Percentiles rank a stretch among this genome's conserved stretches.
phyloP scores from a whole-genome alignment of 352 stramenopile species.

The Aphanomyces cochlioides region DNA sequence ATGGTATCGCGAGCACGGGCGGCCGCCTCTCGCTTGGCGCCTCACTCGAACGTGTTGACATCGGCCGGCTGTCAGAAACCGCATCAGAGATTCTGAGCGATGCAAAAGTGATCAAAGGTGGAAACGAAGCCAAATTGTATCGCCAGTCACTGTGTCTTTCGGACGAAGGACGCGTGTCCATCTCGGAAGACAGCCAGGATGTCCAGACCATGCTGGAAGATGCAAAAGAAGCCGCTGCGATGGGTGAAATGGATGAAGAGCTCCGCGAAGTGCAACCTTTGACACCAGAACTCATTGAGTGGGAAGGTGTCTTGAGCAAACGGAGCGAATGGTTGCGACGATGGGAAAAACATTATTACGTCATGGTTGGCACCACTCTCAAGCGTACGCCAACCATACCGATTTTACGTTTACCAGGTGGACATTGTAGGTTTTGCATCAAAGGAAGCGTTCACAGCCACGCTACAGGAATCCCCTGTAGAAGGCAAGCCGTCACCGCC shows the following conservation, averaged over 20 bases:
- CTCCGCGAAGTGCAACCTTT: background rate
- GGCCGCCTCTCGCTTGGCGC: constrained; percentile 26
- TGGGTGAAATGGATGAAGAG: constrained; percentile 15
- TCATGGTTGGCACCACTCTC: constrained; percentile 81
- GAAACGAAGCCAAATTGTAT: constrained; percentile 82
- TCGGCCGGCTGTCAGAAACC: constrained; percentile 69
- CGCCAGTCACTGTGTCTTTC: constrained; percentile 40
- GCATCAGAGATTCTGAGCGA: constrained; percentile 81
- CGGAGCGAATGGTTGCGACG: constrained; percentile 79
- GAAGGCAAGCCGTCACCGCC: constrained; percentile 32
- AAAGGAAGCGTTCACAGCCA: constrained; percentile 79
- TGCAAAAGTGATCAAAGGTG: constrained; percentile 67
- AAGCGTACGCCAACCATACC: constrained; percentile 35
- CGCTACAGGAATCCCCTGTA: constrained; percentile 48
- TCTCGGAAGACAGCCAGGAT: constrained; percentile 8
- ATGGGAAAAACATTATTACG: constrained; percentile 83
- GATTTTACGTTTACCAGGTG: no score
- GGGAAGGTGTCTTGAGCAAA: constrained; percentile 75
- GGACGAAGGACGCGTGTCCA: constrained; percentile 13
- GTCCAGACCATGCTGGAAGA: constrained; percentile 22
- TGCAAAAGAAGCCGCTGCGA: constrained; percentile 12
- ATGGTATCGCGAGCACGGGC: background rate
- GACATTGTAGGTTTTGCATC: constrained; percentile 50
- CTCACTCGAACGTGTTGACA: constrained; percentile 15
- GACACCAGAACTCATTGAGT: constrained; percentile 62